Evolutionary conservation across 345 rosid genomes (phyloP), one percentile per base, ranked within the genome.

Genomic region (Erodium maritimum): DNA sequence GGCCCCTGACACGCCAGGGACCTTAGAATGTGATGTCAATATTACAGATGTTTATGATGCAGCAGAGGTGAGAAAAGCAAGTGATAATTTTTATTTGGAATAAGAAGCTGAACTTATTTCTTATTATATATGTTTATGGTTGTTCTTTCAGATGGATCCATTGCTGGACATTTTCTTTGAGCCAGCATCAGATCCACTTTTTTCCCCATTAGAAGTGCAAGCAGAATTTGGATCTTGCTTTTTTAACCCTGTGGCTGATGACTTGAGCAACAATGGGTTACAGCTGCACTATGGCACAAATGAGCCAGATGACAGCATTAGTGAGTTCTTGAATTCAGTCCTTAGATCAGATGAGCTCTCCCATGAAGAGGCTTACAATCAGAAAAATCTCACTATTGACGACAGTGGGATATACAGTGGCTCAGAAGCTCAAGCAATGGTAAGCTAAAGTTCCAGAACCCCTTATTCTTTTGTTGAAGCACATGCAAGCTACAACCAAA

Each of bases 261-360:
- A 24, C 12, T 12, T 70, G n/a, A 57, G 61, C 21, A 66, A 56
- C 33, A 25, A 7, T 25, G 33, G 33, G 33, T 3, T 25, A 3
- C 33, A 25, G 64, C 20, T 55, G 56, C 67, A 65, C 53, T 54
- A 37, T 56, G 70, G 56, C 60, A 52, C 69, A 19, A 67, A 76
- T 57, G 83, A 79, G 52, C 52, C 61, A 21, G 79, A 80, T 65
- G 60, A 69, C 6, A 14, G 54, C 64, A 54, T 71, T 14, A 63
- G 78, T 1, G 77, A 69, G 21, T 83, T 80, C 64, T 56, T 80
- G 22, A 61, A 80, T 59, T 79, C 82, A 9, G 20, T 83, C 57
- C 66, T 81, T 29, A 54, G 23, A 61, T 56, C 77, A 19, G 77
- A 69, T 5, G 84, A 73, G 42, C 18, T 17, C 64, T 23, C 22